Conservation (phyloP, 164 flowering plant species). For the Chloranthus sessilifolius region DNA sequence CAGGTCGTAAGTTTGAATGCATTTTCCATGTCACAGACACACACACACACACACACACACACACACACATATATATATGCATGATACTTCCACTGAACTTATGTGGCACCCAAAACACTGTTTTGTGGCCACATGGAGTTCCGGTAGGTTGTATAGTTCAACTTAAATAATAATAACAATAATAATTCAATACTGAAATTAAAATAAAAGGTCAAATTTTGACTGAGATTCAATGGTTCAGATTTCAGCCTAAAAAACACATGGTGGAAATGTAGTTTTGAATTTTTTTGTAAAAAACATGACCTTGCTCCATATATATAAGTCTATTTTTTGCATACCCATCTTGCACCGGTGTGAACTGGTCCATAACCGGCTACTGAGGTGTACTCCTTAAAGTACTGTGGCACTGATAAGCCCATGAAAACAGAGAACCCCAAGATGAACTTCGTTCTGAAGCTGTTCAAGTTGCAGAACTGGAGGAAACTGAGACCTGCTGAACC, state of each 20-base stretch:
- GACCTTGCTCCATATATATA: not conserved
- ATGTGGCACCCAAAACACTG: too few relatives aligned
- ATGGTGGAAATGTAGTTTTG: too few relatives aligned
- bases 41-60: too few relatives aligned
- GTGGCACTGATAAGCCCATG: conserved; percentile 87
- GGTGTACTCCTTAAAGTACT: conserved; percentile 89
- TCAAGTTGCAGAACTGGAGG: conserved; percentile 95
- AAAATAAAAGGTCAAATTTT: not conserved
- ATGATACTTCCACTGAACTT: too few relatives aligned
- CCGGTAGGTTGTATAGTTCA: too few relatives aligned
- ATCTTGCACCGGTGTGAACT: conserved; percentile 75
- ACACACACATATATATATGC: too few relatives aligned
- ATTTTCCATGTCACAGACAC: too few relatives aligned
- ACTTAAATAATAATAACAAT: too few relatives aligned
- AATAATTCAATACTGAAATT: not conserved
- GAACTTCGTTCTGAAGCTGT: conserved; percentile 90
- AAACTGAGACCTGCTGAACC: conserved; percentile 85
- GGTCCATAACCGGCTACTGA: conserved; percentile 78
- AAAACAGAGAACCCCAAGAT: conserved; percentile 86
- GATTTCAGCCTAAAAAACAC: too few relatives aligned
- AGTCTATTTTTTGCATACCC: conserved; percentile 45
- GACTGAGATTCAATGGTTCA: too few relatives aligned
- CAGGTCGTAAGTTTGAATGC: too few relatives aligned
- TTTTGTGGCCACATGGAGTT: too few relatives aligned
- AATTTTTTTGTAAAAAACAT: not conserved